Percentiles rank a stretch among this genome's conserved stretches.
phyloP scores from a whole-genome alignment of 2,329 filamentous ascomycete genomes.

The Monilinia polystroma region DNA sequence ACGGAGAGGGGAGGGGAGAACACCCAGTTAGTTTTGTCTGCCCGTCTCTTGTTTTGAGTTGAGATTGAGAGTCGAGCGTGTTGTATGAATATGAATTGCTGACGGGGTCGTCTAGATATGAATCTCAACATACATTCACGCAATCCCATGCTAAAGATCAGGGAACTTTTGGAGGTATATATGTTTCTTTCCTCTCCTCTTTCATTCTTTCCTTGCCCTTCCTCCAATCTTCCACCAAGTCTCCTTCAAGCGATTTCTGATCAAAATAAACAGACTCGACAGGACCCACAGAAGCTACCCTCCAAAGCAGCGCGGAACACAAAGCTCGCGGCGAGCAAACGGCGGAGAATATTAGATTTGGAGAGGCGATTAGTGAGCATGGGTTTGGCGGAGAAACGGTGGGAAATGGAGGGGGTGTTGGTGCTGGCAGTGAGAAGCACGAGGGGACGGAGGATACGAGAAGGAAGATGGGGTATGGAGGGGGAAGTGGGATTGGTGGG shows the following conservation, averaged over 20 bases:
- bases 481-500: conserved; percentile 54
- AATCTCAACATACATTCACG: conserved; percentile 53
- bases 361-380: conserved; percentile 55
- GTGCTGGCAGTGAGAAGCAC: conserved; percentile 44
- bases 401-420: conserved; percentile 32
- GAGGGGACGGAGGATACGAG: conserved; percentile 43
- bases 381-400: conserved; percentile 55
- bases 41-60: not conserved
- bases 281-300: conserved; percentile 19
- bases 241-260: not conserved
- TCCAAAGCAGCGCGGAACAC: conserved; percentile 30
- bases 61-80: not conserved
- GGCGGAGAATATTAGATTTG: conserved; percentile 54
- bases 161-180: conserved; percentile 55
- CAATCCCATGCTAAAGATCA: conserved; percentile 52
- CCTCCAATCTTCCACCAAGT: not conserved
- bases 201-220: not conserved
- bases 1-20: conserved; percentile 59
- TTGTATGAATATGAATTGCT: not conserved
- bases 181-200: not conserved
- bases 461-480: conserved; percentile 54
- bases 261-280: conserved; percentile 21
- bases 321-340: conserved; percentile 45
- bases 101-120: conserved; percentile 49
- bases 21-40: conserved; percentile 48